Base-by-base conservation (phyloP, 108 stramenopile species). In the Hondaea fermentalgiana region DNA sequence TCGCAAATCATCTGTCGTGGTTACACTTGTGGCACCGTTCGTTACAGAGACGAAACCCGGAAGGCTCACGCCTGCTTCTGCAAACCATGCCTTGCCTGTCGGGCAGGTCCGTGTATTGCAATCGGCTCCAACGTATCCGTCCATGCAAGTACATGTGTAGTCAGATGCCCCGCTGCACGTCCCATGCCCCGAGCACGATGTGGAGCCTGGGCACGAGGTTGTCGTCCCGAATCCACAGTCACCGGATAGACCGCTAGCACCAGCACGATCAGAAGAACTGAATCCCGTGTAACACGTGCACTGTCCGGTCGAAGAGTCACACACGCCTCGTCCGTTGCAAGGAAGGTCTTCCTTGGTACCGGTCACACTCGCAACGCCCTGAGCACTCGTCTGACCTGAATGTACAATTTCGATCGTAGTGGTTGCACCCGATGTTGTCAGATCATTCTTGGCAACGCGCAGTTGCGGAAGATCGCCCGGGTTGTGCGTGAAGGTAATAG, bases 51-150 rank as follows among this genome's bases (percentile, higher is more conserved):
- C 76, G 25, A 53, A 53, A 12, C 76, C 76, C 8, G 76, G 76
- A 8, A 83, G 51, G 45, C 49, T 83, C 49, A 83, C 51, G 28
- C 76, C 76, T 6, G 88, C 49, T 35, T 88, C 88, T 28, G 60
- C 88, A n/a, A 88, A 88, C 88, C 88, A 88, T 6, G 88, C 88
- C 44, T 25, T 53, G 25, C 89, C 89, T 42, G 23, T 59, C 5
- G 89, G 89, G 25, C 89, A 89, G 5, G 8, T 25, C 14, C 58
- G 44, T 6, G 19, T 8, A 5, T 35, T 12, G 89, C 89, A 89
- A 3, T 89, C 83, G 42, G 23, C 45, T 5, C 88, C 88, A 5
- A 25, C 29, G 51, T 88, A 88, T 0, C 88, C 88, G 8, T 64
- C 60, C 10, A n/a, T 5, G 53, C 88, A 88, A 12, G 69, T 88